These are phyloP conservation scores for Chlamydomonas schloesseri DNA, from an alignment of 139 green algal species.

Conservation along the genomic window DNA sequence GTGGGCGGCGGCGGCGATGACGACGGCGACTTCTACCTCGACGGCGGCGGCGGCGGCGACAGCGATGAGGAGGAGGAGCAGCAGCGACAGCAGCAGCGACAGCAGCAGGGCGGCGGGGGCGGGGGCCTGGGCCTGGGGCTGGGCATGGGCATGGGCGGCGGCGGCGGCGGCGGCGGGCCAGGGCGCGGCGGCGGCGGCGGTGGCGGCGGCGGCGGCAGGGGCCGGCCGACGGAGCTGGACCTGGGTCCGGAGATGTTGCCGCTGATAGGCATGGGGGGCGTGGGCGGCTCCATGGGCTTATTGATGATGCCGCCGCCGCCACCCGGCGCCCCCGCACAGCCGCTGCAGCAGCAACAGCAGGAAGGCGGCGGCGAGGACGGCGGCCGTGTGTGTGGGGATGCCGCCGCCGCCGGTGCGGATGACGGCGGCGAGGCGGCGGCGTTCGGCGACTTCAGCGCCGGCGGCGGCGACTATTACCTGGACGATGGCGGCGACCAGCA, in stretches of 20 bases:
- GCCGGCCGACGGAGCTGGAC: no score
- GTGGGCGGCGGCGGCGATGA: neutral
- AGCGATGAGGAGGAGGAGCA: neutral
- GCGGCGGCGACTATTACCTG: slow-evolving; percentile 33
- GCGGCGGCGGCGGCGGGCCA: no score
- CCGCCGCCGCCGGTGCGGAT: neutral
- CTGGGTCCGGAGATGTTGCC: no score
- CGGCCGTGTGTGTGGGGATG: neutral
- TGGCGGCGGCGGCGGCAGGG: no score
- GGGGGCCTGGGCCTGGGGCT: neutral
- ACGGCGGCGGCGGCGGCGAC: slow-evolving; percentile 12
- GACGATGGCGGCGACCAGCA: slow-evolving; percentile 20
- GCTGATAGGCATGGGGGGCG: no score
- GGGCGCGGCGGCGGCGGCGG: no score
- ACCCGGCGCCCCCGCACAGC: neutral
- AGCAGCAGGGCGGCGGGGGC: neutral
- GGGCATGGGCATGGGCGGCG: neutral
- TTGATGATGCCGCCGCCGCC: neutral
- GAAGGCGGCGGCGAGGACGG: neutral
- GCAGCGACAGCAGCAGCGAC: neutral
- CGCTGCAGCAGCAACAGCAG: neutral
- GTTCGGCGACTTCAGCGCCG: slow-evolving; percentile 28
- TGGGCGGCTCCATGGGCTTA: neutral
- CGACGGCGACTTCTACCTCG: slow-evolving; percentile 8
- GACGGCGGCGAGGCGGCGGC: slow-evolving; percentile 2